These are phyloP conservation scores for Rhodosporidiobolus odoratus DNA, from an alignment of 768 basidiomycete species.

Conservation along the genomic window DNA sequence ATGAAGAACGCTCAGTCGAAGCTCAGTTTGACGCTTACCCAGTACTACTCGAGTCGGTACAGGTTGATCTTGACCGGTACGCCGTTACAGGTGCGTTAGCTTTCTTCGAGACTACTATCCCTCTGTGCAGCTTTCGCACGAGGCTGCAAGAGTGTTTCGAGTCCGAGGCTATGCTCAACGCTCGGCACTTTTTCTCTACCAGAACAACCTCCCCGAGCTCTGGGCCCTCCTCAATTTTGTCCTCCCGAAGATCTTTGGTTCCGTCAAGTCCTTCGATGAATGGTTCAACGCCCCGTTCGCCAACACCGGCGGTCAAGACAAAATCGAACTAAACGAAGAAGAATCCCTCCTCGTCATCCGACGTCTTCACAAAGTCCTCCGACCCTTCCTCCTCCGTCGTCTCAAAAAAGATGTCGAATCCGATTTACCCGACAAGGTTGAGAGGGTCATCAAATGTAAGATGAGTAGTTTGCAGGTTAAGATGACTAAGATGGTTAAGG, in stretches of 20 bases:
- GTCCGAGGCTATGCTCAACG: neutral
- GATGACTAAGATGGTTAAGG: conserved; percentile 44
- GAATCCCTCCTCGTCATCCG: conserved; percentile 95
- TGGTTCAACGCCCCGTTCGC: conserved; percentile 99
- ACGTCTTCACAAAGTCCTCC: conserved; percentile 71
- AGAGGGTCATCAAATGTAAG: conserved; percentile 71
- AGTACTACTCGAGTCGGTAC: conserved; percentile 79
- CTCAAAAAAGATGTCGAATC: conserved; percentile 89
- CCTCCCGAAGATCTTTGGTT: conserved; percentile 97
- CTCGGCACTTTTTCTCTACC: conserved; percentile 47
- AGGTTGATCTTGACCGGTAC: conserved; percentile 94
- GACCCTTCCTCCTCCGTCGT: conserved; percentile 89
- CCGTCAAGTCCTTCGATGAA: conserved; percentile 97
- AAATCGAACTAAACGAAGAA: conserved; percentile 99
- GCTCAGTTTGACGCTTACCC: conserved; percentile 50
- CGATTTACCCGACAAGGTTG: conserved; percentile 63
- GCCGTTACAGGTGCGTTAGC: conserved; percentile 71
- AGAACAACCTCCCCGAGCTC: conserved; percentile 95
- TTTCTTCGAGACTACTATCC: no score
- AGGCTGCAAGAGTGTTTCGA: no score
- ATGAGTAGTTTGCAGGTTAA: conserved; percentile 59
- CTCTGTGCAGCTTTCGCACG: no score
- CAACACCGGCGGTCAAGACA: conserved; percentile 93
- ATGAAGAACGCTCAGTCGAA: conserved; percentile 90
- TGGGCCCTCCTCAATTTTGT: conserved; percentile 97